Percentiles rank a stretch among this genome's conserved stretches.
These are phyloP conservation scores for Debaryomyces singareniensis DNA, from an alignment of 1,139 yeast genomes.

Conservation along the genomic window DNA sequence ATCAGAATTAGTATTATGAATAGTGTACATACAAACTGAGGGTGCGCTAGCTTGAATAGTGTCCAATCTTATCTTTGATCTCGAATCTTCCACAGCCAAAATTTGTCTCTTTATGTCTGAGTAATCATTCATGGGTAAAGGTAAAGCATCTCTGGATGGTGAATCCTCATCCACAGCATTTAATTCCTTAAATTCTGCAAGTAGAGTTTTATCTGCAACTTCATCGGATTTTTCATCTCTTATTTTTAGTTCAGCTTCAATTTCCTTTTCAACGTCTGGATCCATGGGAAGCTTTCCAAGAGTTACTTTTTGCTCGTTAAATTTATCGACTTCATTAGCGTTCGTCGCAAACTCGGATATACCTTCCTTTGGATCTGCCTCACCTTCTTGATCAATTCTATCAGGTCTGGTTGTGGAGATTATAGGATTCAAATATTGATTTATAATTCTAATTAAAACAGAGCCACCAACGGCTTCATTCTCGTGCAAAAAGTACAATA, in stretches of 20 bases:
- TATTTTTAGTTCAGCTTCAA: slow-evolving; percentile 74
- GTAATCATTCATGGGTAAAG: slow-evolving; percentile 79
- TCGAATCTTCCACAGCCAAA: slow-evolving; percentile 71
- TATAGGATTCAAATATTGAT: slow-evolving; percentile 75
- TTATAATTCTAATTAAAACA: slow-evolving; percentile 74
- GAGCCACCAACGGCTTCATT: slow-evolving; percentile 93
- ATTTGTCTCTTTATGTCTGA: slow-evolving; percentile 76
- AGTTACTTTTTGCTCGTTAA: slow-evolving; percentile 68
- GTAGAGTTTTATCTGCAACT: slow-evolving; percentile 34
- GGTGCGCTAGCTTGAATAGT: slow-evolving; percentile 77
- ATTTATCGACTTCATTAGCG: slow-evolving; percentile 42
- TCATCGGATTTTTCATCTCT: slow-evolving; percentile 54
- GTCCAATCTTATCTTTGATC: slow-evolving; percentile 61
- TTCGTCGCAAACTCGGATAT: slow-evolving; percentile 49
- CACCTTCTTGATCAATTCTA: slow-evolving; percentile 39
- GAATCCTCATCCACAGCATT: slow-evolving; percentile 52
- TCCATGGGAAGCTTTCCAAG: slow-evolving; percentile 84
- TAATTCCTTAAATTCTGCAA: slow-evolving; percentile 46
- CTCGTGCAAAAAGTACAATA: slow-evolving; percentile 83
- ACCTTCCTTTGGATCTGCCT: slow-evolving; percentile 57
- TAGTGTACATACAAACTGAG: slow-evolving; percentile 96
- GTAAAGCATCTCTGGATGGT: slow-evolving; percentile 69
- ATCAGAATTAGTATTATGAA: slow-evolving; percentile 89
- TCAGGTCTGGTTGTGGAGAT: slow-evolving; percentile 45
- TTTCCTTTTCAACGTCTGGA: slow-evolving; percentile 76